Conservation (phyloP, 2,329 filamentous ascomycete genomes). For the Hypoxylon sp. region DNA sequence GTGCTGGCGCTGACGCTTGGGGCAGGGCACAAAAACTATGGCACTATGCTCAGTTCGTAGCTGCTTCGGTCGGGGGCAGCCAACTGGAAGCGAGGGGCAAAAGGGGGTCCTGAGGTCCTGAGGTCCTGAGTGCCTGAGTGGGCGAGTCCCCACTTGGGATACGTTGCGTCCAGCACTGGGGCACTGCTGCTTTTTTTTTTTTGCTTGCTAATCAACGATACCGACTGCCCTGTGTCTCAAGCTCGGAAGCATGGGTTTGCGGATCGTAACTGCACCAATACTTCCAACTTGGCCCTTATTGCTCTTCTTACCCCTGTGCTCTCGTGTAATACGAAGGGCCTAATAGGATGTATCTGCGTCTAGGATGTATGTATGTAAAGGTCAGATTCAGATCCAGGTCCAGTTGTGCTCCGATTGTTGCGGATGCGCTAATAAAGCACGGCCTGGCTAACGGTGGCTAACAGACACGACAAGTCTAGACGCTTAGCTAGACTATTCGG, state of each 20-base stretch:
- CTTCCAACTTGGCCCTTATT: constrained; percentile 8
- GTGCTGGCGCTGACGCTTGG: constrained; percentile 7
- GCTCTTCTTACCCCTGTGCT: not conserved
- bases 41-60: constrained; percentile 34
- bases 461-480: constrained; percentile 36
- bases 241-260: constrained; percentile 24
- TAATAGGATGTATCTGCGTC: not conserved
- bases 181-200: too few species aligned
- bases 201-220: constrained; percentile 42
- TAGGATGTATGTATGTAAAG: constrained; percentile 8
- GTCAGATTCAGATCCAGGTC: constrained; percentile 5
- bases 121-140: constrained; percentile 28
- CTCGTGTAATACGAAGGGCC: constrained; percentile 21
- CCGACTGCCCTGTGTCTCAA: constrained; percentile 21
- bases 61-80: constrained; percentile 22
- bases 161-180: constrained; percentile 36
- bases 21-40: constrained; percentile 20
- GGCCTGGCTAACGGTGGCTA: constrained; percentile 7
- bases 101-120: constrained; percentile 33
- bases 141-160: constrained; percentile 37
- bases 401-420: constrained; percentile 24
- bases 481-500: constrained; percentile 36
- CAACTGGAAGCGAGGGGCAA: constrained; percentile 39
- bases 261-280: constrained; percentile 24
- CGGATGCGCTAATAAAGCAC: constrained; percentile 39